These are phyloP conservation scores for Mortierella claussenii DNA, from an alignment of 192 early-diverging fungal genomes.

Conservation along the genomic window DNA sequence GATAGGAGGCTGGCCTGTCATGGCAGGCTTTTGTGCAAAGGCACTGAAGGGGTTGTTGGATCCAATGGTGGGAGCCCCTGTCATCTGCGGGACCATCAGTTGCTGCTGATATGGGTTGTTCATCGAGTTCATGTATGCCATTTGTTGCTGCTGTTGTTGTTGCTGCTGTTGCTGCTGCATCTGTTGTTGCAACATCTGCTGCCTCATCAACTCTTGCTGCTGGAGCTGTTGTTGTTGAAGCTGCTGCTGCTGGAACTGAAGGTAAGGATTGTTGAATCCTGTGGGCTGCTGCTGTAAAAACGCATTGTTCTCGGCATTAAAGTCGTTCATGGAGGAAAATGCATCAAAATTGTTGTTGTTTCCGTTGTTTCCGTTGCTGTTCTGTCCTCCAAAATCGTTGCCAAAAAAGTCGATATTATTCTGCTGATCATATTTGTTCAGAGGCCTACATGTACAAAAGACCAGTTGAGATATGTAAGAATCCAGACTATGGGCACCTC, in stretches of 20 bases:
- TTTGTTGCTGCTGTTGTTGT: slow-evolving; percentile 54
- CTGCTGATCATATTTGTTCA: slow-evolving; percentile 42
- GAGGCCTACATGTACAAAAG: slow-evolving; percentile 4
- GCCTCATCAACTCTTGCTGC: slow-evolving; percentile 42
- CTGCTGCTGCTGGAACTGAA: slow-evolving; percentile 51
- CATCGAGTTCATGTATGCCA: slow-evolving; percentile 36
- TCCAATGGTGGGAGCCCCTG: slow-evolving; percentile 43
- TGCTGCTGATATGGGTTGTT: slow-evolving; percentile 52
- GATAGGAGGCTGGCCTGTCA: slow-evolving; percentile 29
- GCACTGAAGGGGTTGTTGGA: slow-evolving; percentile 58
- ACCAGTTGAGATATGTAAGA: no score
- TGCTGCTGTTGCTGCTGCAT: slow-evolving; percentile 56
- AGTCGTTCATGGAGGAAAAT: slow-evolving; percentile 27
- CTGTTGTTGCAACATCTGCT: slow-evolving; percentile 50
- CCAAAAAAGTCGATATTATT: slow-evolving; percentile 45
- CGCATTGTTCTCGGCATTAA: slow-evolving; percentile 7
- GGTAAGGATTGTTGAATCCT: slow-evolving; percentile 43
- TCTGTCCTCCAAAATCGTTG: slow-evolving; percentile 50
- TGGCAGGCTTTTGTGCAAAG: slow-evolving; percentile 34
- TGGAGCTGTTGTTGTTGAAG: slow-evolving; percentile 47
- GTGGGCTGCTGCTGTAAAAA: slow-evolving; percentile 40
- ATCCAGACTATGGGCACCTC: no score
- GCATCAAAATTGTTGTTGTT: slow-evolving; percentile 47
- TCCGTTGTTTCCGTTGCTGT: slow-evolving; percentile 41
- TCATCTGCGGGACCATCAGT: slow-evolving; percentile 42